These are phyloP conservation scores for Aspergillus alliaceus DNA, from an alignment of 2,329 filamentous ascomycete species.

Conservation along the genomic window DNA sequence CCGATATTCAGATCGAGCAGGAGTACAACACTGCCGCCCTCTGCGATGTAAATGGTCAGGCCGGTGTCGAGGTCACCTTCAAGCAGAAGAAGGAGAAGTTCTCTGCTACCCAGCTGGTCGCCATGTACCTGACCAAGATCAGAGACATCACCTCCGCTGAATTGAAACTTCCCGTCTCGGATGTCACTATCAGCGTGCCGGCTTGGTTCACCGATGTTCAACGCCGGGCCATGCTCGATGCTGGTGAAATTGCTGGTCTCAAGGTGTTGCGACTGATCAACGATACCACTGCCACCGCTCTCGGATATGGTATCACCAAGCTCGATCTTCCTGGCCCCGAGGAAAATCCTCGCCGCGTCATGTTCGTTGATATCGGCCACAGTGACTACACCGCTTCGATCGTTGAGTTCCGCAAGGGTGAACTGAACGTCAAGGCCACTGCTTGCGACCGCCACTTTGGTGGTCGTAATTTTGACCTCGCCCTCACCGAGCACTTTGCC, in stretches of 20 bases:
- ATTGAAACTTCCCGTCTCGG: slow-evolving; percentile 85
- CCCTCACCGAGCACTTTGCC: slow-evolving; percentile 89
- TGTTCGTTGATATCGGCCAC: slow-evolving; percentile 93
- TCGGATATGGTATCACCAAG: slow-evolving; percentile 98
- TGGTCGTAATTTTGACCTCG: slow-evolving; percentile 95
- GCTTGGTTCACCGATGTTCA: slow-evolving; percentile 97
- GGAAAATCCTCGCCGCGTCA: slow-evolving; percentile 87
- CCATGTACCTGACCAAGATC: slow-evolving; percentile 95
- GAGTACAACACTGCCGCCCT: slow-evolving; percentile 83
- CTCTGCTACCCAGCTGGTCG: slow-evolving; percentile 87
- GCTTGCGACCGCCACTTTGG: slow-evolving; percentile 95
- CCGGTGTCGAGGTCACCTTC: slow-evolving; percentile 91
- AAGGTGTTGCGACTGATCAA: slow-evolving; percentile 95
- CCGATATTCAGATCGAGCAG: slow-evolving; percentile 91
- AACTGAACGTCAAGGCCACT: slow-evolving; percentile 89
- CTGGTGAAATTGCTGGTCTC: slow-evolving; percentile 87
- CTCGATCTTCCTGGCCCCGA: slow-evolving; percentile 83
- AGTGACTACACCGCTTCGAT: slow-evolving; percentile 93
- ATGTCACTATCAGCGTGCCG: slow-evolving; percentile 91
- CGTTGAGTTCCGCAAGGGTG: slow-evolving; percentile 95
- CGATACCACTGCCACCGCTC: slow-evolving; percentile 92
- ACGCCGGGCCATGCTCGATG: slow-evolving; percentile 84
- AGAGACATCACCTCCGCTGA: slow-evolving; percentile 83
- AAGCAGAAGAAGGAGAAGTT: slow-evolving; percentile 94
- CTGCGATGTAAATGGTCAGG: slow-evolving; percentile 88